phyloP scores from a whole-genome alignment of 176 grass and related monocot species.

The Elymus sibiricus region DNA sequence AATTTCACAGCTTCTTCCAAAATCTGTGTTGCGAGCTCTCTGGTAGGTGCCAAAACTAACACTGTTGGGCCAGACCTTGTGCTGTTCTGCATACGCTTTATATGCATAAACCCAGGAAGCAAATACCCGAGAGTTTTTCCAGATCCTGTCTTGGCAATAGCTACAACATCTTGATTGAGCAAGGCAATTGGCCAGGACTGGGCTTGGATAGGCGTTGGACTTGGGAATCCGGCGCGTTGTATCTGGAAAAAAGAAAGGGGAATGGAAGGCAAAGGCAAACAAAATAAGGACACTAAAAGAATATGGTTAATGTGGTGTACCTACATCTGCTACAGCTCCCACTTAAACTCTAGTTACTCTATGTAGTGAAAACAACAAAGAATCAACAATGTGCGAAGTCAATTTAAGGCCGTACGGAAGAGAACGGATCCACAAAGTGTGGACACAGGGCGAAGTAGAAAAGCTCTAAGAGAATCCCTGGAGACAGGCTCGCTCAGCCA shows the following conservation, averaged over 20 bases:
- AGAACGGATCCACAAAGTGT: slow-evolving; percentile 11
- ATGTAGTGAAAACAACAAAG: slow-evolving; percentile 30
- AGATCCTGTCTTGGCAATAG: slow-evolving; percentile 96
- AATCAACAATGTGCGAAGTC: slow-evolving; percentile 31
- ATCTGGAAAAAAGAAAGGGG: slow-evolving; percentile 49
- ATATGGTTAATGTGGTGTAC: background rate
- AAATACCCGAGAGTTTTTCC: slow-evolving; percentile 97
- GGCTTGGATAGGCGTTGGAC: slow-evolving; percentile 94
- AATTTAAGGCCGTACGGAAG: slow-evolving; percentile 38
- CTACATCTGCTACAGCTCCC: slow-evolving; percentile 5
- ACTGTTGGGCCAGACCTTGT: slow-evolving; percentile 78
- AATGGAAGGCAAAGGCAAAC: background rate
- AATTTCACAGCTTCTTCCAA: slow-evolving; percentile 92
- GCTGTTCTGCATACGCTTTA: slow-evolving; percentile 76
- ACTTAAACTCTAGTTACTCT: background rate
- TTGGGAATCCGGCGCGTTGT: slow-evolving; percentile 73
- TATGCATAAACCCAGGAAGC: slow-evolving; percentile 91
- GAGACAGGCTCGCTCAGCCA: slow-evolving; percentile 26
- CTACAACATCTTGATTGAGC: slow-evolving; percentile 88
- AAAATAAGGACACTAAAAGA: slow-evolving; percentile 27
- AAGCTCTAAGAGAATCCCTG: slow-evolving; percentile 54
- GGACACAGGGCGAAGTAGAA: slow-evolving; percentile 48
- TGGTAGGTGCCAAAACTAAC: slow-evolving; percentile 89
- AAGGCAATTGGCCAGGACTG: slow-evolving; percentile 98
- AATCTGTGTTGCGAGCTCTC: slow-evolving; percentile 96